These are phyloP conservation scores for Aspergillus leporis DNA, from an alignment of 495 filamentous ascomycete genomes.

Conservation along the genomic window DNA sequence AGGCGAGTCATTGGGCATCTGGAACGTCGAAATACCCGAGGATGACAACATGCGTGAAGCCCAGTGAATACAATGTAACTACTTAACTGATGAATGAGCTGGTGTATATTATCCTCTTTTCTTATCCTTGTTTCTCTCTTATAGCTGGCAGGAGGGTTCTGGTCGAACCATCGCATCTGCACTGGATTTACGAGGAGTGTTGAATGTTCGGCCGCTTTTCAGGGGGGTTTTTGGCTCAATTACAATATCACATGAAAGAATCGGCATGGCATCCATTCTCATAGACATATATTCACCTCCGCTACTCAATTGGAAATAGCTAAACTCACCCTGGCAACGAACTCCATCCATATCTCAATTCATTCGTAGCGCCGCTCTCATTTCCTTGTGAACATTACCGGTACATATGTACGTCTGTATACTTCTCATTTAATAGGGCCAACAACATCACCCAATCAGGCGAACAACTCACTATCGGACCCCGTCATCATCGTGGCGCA, in stretches of 20 bases:
- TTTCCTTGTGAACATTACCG: not conserved
- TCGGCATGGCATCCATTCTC: not conserved
- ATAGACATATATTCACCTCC: too few species aligned
- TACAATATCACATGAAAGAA: constrained; percentile 5
- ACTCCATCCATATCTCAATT: not conserved
- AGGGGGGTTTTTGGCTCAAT: constrained; percentile 8
- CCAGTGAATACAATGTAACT: constrained; percentile 8
- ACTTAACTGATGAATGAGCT: not conserved
- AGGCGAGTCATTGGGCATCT: constrained; percentile 48
- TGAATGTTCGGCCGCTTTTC: constrained; percentile 9
- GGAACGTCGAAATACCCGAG: constrained; percentile 40
- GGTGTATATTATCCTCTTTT: constrained; percentile 21
- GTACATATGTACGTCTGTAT: not conserved
- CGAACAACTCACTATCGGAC: too few species aligned
- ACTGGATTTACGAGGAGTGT: constrained; percentile 13
- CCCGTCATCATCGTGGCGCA: not conserved
- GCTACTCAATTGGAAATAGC: too few species aligned
- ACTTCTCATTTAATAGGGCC: not conserved
- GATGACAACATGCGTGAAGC: constrained; percentile 24
- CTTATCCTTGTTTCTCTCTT: constrained; percentile 8
- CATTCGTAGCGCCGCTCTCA: not conserved
- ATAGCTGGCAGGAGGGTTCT: constrained; percentile 2
- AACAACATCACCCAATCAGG: not conserved
- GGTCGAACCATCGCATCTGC: constrained; percentile 13
- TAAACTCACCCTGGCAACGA: too few species aligned